Conservation (phyloP, 805 yeast species). For the Wickerhamomyces sydowiorum region DNA sequence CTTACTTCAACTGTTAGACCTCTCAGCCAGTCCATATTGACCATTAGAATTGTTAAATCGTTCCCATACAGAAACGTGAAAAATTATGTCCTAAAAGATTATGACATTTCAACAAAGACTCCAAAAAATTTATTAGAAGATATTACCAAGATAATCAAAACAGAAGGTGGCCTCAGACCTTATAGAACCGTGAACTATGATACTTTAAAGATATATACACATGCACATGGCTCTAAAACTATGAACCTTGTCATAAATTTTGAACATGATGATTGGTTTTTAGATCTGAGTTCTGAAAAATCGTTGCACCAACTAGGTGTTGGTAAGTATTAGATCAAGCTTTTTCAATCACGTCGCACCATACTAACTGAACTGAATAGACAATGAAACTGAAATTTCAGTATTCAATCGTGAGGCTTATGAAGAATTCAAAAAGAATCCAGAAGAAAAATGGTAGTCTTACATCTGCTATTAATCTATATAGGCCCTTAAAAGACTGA, state of each 20-base stretch:
- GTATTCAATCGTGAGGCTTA: conserved; percentile 69
- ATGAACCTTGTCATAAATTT: conserved; percentile 88
- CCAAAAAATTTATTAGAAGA: conserved; percentile 56
- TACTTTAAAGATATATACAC: conserved; percentile 80
- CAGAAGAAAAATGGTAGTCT: conserved; percentile 95
- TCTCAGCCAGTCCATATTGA: conserved; percentile 58
- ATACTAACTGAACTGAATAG: conserved; percentile 25
- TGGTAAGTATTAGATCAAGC: conserved; percentile 13
- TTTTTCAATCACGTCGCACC: conserved; percentile 6
- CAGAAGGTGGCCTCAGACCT: conserved; percentile 72
- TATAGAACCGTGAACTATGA: conserved; percentile 72
- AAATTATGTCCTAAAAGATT: conserved; percentile 60
- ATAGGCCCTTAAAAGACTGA: no score
- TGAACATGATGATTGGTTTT: conserved; percentile 76
- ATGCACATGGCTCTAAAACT: conserved; percentile 93
- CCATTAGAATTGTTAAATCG: conserved; percentile 83
- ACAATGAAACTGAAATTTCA: conserved; percentile 90
- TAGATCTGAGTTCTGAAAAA: conserved; percentile 32
- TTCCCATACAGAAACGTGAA: conserved; percentile 88
- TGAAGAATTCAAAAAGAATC: conserved; percentile 64
- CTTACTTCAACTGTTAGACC: conserved; percentile 72
- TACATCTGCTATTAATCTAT: no score
- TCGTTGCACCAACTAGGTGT: conserved; percentile 33
- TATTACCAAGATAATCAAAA: conserved; percentile 38
- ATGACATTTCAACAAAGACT: conserved; percentile 66